A percentile compares a stretch with the other conserved stretches of the same genome.
Conservation (phyloP, 305 asterid species). For the Fraxinus ornus region DNA sequence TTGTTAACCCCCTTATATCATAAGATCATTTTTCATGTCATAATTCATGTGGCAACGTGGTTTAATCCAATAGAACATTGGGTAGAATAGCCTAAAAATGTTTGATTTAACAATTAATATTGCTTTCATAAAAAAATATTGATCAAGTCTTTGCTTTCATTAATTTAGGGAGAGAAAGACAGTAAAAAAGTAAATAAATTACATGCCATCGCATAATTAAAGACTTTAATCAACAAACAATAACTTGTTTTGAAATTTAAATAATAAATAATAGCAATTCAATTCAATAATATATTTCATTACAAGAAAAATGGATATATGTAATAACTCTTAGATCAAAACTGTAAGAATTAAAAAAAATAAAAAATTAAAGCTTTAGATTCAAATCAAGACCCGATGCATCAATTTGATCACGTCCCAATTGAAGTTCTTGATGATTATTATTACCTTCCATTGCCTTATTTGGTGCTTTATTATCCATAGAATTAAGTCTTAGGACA, state of each 20-base stretch:
- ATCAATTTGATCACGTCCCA: constrained; percentile 19
- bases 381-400: constrained; percentile 52
- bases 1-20: too few species aligned
- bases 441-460: constrained; percentile 21
- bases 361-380: constrained; percentile 47
- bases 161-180: background rate
- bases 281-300: background rate
- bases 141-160: too few species aligned
- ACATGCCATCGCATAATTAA: background rate
- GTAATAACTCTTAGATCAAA: background rate
- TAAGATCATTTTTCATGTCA: too few species aligned
- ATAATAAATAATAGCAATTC: background rate
- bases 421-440: constrained; percentile 11
- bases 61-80: too few species aligned
- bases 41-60: too few species aligned
- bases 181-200: background rate
- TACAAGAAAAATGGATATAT: background rate
- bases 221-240: background rate
- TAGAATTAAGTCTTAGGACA: constrained; percentile 16
- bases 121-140: too few species aligned
- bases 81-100: too few species aligned
- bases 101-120: too few species aligned
- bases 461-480: background rate
- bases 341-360: background rate
- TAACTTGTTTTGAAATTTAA: background rate